These are phyloP conservation scores for Pyropia haitanensis DNA, from an alignment of 23 red algal genomes.

Conservation along the genomic window DNA sequence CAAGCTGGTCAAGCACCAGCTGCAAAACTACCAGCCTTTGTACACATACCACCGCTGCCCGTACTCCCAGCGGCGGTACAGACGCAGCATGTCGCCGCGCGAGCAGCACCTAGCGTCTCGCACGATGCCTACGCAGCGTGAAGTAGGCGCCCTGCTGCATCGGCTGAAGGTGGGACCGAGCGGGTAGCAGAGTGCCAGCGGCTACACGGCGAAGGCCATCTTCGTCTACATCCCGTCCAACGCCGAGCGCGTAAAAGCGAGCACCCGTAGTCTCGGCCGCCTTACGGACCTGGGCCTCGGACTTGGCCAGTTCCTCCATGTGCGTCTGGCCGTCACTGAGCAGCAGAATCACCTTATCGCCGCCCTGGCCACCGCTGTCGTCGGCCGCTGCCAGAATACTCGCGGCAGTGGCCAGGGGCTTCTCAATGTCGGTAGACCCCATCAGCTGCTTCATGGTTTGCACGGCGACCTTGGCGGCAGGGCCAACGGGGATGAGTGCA, in stretches of 20 bases:
- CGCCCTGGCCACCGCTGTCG: conserved; percentile 16
- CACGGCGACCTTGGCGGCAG: conserved; percentile 34
- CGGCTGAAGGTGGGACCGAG: no score
- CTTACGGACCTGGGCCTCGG: conserved; percentile 41
- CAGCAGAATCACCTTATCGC: conserved; percentile 68
- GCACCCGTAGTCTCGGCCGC: conserved; percentile 40
- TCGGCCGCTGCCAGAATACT: conserved; percentile 29
- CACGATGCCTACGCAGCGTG: conserved; percentile 14
- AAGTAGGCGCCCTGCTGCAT: conserved; percentile 35
- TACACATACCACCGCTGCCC: no score
- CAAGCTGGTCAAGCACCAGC: no score
- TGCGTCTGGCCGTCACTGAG: conserved; percentile 93
- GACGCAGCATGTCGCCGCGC: no score
- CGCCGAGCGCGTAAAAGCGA: conserved; percentile 72
- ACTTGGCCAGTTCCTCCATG: conserved; percentile 55
- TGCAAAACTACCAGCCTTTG: no score
- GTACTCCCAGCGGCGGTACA: no score
- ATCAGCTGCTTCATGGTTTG: conserved; percentile 84
- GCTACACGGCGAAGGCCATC: conserved; percentile 40
- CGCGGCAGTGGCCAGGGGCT: conserved; percentile 49
- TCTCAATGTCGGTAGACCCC: conserved; percentile 80
- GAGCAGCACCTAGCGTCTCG: no score
- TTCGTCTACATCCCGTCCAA: conserved; percentile 87
- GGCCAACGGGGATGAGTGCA: conserved; percentile 27
- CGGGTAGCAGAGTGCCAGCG: conserved; percentile 5